Percentiles rank a stretch among this genome's conserved stretches.
phyloP scores from a whole-genome alignment of 2,329 filamentous ascomycete species.

The Pseudogymnoascus sp. region DNA sequence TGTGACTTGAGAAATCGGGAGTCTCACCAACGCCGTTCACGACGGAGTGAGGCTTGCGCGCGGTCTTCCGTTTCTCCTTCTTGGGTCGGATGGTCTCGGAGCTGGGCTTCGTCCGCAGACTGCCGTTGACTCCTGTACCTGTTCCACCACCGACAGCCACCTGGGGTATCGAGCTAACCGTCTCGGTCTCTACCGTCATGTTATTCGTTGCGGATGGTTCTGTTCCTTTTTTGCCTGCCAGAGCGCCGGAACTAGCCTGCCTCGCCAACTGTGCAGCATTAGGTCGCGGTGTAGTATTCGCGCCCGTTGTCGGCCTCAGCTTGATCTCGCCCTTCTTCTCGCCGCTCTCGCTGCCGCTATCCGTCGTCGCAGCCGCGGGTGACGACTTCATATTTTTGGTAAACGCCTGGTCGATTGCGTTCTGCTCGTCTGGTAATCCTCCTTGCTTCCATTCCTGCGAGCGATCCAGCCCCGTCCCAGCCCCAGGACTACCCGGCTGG shows the following conservation, averaged over 20 bases:
- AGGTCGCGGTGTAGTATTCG: slow-evolving; percentile 39
- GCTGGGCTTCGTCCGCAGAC: slow-evolving; percentile 76
- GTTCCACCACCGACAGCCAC: slow-evolving; percentile 62
- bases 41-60: slow-evolving; percentile 65
- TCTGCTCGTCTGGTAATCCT: slow-evolving; percentile 36
- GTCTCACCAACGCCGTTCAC: slow-evolving; percentile 64
- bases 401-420: slow-evolving; percentile 24
- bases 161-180: slow-evolving; percentile 83
- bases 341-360: slow-evolving; percentile 59
- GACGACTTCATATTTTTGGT: slow-evolving; percentile 37
- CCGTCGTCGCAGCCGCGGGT: slow-evolving; percentile 36
- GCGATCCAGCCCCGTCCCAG: slow-evolving; percentile 36
- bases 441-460: slow-evolving; percentile 40
- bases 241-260: slow-evolving; percentile 55
- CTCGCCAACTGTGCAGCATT: slow-evolving; percentile 50
- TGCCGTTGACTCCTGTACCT: slow-evolving; percentile 56
- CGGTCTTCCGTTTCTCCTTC: slow-evolving; percentile 78
- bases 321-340: slow-evolving; percentile 43
- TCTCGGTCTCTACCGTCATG: slow-evolving; percentile 98
- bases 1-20: slow-evolving; percentile 16
- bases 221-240: slow-evolving; percentile 50
- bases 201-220: slow-evolving; percentile 67
- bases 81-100: slow-evolving; percentile 92
- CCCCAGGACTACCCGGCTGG: slow-evolving; percentile 59
- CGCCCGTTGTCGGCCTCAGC: slow-evolving; percentile 27